Percentiles rank a stretch among this genome's conserved stretches.
Conservation (phyloP, 164 flowering plant genomes). For the Nelumbo lutea region DNA sequence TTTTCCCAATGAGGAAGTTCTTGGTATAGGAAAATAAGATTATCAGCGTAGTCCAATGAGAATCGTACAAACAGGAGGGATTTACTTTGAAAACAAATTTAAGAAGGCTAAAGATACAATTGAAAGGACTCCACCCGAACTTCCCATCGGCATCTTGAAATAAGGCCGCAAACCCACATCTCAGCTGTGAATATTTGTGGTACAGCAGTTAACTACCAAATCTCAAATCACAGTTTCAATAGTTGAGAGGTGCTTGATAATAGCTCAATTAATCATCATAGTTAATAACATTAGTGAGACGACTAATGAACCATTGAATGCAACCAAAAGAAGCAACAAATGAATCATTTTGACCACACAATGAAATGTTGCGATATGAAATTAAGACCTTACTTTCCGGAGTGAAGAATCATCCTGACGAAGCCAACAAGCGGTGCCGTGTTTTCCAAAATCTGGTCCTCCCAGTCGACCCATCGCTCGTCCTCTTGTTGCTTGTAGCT, state of each 20-base stretch:
- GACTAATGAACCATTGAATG: too few species aligned
- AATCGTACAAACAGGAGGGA: not conserved
- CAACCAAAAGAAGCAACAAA: not conserved
- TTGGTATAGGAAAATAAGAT: too few species aligned
- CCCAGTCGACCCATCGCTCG: slow-evolving; percentile 66
- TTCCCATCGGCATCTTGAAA: too few species aligned
- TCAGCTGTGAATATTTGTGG: too few species aligned
- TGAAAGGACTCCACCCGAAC: not conserved
- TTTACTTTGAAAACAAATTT: not conserved
- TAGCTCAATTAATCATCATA: not conserved
- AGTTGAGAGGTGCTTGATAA: not conserved
- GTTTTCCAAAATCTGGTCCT: slow-evolving; percentile 84
- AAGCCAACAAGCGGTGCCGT: slow-evolving; percentile 92
- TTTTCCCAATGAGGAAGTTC: too few species aligned
- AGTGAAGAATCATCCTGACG: slow-evolving; percentile 90
- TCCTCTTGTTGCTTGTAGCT: slow-evolving; percentile 15
- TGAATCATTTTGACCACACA: not conserved
- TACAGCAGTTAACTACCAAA: not conserved
- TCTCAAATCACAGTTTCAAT: not conserved
- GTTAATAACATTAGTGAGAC: too few species aligned
- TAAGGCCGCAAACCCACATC: too few species aligned
- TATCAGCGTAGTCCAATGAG: not conserved
- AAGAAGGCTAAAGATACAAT: not conserved
- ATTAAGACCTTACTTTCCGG: slow-evolving; percentile 56
- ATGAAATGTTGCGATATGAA: not conserved